phyloP scores from a whole-genome alignment of 2,329 filamentous ascomycete species.

The Alternaria hordeiaustralica region DNA sequence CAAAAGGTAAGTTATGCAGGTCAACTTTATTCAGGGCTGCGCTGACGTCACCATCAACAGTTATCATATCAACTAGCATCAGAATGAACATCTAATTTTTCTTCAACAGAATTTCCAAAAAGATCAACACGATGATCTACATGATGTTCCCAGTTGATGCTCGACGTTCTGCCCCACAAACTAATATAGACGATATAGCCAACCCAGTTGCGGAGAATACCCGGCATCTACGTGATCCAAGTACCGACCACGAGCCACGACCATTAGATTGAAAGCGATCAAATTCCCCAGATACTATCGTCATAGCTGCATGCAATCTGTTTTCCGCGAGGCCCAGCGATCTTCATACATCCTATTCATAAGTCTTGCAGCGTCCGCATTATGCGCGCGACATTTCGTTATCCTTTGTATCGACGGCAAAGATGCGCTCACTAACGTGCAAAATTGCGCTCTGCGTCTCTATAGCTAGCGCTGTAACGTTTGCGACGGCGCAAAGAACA shows the following conservation, averaged over 20 bases:
- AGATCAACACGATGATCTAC: neutral
- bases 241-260: slow-evolving; percentile 2
- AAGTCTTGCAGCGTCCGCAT: neutral
- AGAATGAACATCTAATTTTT: neutral
- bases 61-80: neutral
- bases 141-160: neutral
- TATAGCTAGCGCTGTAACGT: neutral
- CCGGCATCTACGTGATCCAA: slow-evolving; percentile 7
- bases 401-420: neutral
- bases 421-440: neutral
- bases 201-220: slow-evolving; percentile 8
- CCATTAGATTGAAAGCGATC: neutral
- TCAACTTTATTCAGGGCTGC: too few species aligned
- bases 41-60: neutral
- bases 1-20: neutral
- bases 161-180: slow-evolving; percentile 9
- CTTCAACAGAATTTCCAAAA: neutral
- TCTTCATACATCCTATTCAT: neutral
- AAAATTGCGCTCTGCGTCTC: neutral
- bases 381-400: neutral
- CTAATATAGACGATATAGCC: slow-evolving; percentile 6
- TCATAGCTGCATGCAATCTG: neutral
- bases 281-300: neutral
- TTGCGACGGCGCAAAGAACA: neutral
- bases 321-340: neutral